phyloP scores from a whole-genome alignment of 2,329 filamentous ascomycete species.

The Neofusicoccum cordaticola region DNA sequence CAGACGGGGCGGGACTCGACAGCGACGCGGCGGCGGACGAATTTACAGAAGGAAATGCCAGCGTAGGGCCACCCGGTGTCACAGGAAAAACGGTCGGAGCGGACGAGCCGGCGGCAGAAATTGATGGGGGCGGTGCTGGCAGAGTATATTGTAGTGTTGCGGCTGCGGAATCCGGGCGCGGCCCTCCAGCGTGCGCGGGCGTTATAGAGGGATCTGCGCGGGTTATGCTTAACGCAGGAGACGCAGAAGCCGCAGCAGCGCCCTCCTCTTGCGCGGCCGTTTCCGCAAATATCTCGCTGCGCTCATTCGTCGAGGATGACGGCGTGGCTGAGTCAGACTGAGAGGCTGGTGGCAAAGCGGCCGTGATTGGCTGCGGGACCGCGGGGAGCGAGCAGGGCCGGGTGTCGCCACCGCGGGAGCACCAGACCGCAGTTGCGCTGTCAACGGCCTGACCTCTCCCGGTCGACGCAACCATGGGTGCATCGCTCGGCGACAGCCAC shows the following conservation, averaged over 20 bases:
- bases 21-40: background rate
- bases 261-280: constrained; percentile 6
- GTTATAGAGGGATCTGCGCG: constrained; percentile 11
- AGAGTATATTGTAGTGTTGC: background rate
- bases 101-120: background rate
- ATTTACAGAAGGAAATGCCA: background rate
- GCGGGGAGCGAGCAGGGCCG: background rate
- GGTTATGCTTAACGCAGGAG: constrained; percentile 13
- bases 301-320: background rate
- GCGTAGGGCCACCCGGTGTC: background rate
- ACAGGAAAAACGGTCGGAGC: background rate
- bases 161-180: background rate
- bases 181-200: background rate
- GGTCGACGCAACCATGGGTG: background rate
- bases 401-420: background rate
- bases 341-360: constrained; percentile 2
- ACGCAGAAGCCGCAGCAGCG: constrained; percentile 3
- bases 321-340: constrained; percentile 13
- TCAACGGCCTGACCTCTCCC: background rate
- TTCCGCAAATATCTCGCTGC: constrained; percentile 5
- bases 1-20: background rate
- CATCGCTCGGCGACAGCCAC: background rate
- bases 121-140: background rate
- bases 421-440: background rate
- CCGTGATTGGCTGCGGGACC: background rate